Conservation (phyloP, 1,139 yeast species). For the Candida pseudoviswanathii region DNA sequence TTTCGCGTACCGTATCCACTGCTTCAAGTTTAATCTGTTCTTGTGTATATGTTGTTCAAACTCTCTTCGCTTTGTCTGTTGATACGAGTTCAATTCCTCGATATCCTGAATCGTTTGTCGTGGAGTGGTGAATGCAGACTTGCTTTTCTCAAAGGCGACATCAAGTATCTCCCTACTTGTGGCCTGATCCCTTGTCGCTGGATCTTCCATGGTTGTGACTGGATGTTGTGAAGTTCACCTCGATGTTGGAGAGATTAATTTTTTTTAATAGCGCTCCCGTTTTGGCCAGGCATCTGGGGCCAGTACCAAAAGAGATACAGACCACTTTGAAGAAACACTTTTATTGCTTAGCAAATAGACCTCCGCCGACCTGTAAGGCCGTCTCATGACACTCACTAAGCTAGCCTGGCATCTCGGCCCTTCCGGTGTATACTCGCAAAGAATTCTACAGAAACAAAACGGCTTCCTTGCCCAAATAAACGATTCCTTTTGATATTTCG, state of each 20-base stretch:
- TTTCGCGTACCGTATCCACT: conserved; percentile 91
- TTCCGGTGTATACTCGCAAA: no score
- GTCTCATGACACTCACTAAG: no score
- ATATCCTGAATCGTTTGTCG: conserved; percentile 67
- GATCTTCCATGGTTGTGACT: neutral
- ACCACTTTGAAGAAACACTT: no score
- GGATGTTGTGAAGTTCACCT: neutral
- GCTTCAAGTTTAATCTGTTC: conserved; percentile 78
- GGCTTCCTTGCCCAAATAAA: neutral
- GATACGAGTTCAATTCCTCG: conserved; percentile 78
- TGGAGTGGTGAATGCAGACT: conserved; percentile 30
- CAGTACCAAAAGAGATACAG: no score
- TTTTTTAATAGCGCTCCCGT: neutral
- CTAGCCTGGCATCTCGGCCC: no score
- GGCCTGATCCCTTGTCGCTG: conserved; percentile 17
- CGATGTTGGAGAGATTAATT: neutral
- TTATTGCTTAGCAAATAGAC: no score
- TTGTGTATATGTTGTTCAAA: conserved; percentile 84
- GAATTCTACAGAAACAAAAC: neutral
- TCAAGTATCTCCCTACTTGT: conserved; percentile 44
- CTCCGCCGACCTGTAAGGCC: no score
- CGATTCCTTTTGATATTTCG: neutral
- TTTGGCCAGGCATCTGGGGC: neutral
- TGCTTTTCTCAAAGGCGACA: conserved; percentile 36
- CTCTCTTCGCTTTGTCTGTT: conserved; percentile 75